Evolutionary conservation across 2,329 filamentous ascomycete genomes (phyloP), one percentile per base, ranked within the genome.

Genomic region (Diplodia seriata): DNA sequence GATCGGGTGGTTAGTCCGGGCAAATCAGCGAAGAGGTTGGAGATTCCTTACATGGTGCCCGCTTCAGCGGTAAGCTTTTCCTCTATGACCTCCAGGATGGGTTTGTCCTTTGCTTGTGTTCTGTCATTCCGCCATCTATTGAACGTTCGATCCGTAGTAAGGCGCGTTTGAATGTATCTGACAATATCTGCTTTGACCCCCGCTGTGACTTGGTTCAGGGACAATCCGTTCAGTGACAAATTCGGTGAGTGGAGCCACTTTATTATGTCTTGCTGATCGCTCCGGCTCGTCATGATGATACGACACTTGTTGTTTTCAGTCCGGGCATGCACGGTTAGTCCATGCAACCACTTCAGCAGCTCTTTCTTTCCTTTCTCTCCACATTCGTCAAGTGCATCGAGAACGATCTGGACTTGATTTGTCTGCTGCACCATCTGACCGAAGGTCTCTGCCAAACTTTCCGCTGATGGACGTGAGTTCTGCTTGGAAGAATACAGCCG

Each of bases 371-470:
- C 2, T 5, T 36, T n/a, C 7, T 36, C 14, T 15, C 11, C 26
- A 4, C 26, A 54, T 43, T 65, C 62, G 14, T 65, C 62, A 8
- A 54, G 50, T 2, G 62, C 62, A 23, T 65, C 33, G 2, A 65
- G 4, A 20, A 65, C 33, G 5, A 65, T 11, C 1, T 31, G 3
- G 1, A 54, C n/a, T 15, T 43, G n/a, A 15, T 29, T 7, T 2
- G 12, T 2, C 2, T 15, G 18, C 26, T 26, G 18, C 8, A 43
- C 20, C 9, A 38, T 53, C 6, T 7, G 9, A 7, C 43, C 20
- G 20, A 55, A 65, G 0, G 20, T 31, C 1, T 54, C 9, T 4
- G 4, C 38, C 0, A 65, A 49, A 4, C 15, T 9, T 1, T 29
- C 6, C 3, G n/a, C 29, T 3, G 62, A 20, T 20, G 47, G 29